Base-by-base conservation (phyloP, 257 asterid species). In the Schizonepeta tenuifolia region DNA sequence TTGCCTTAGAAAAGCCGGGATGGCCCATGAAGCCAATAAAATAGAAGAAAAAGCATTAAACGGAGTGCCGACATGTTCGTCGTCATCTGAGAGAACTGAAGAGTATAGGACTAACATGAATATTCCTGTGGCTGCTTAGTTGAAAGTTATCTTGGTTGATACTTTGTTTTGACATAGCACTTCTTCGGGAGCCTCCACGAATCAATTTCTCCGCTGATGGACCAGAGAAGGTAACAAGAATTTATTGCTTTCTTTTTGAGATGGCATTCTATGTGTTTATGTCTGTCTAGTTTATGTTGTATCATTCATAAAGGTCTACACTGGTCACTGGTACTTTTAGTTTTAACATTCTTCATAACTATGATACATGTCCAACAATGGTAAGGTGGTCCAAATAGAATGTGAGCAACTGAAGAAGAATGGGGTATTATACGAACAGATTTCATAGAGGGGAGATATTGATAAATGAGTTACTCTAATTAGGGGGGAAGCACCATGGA, bases 1-100 rank as follows among this genome's bases (percentile, higher is more conserved):
- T 55, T 79, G 92, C 84, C 99, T 95, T 69, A 75, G 88, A 78
- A 95, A 90, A 81, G 95, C 98, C n/a, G 97, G 99, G 78, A 92
- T 92, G 99, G 84, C 82, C 13, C 83, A 38, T 64, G 96, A 92
- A 86, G 97, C 98, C 35, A 79, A 79, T 78, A 86, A 80, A 70
- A 73, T 92, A 81, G 87, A 86, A 81, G 76, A 78, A 68, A 76
- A 57, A 43, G 85, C 87, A 21, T 79, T 73, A 64, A 75, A 67
- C 60, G 35, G 62, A 67, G 67, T 59, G 67, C 82, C 49, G 35
- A 15, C 67, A 17, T 74, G 79, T 65, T 80, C 69, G 21, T 66
- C 86, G 46, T 77, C 88, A 46, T 66, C 84, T 21, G 72, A 83
- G 78, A 81, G 73, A 75, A 65, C 79, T 59, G 67, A 75, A 49